A percentile compares a stretch with the other conserved stretches of the same genome.
phyloP scores from a whole-genome alignment of 805 yeast species.

The Spathaspora arborariae region DNA sequence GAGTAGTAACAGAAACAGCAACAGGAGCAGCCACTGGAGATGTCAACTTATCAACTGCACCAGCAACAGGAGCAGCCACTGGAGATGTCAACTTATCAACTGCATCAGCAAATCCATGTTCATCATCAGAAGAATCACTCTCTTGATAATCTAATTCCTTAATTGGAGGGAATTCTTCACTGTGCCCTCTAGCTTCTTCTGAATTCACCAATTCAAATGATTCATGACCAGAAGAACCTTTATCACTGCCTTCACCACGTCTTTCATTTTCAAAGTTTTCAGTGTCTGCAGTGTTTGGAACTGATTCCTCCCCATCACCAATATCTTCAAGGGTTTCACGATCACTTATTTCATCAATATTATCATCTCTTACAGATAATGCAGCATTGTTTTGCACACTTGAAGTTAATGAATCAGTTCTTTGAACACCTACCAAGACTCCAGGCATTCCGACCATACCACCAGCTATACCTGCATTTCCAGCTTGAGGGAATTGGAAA shows the following conservation, averaged over 20 bases:
- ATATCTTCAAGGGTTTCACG: constrained; percentile 35
- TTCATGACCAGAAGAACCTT: constrained; percentile 43
- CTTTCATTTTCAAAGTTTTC: constrained; percentile 11
- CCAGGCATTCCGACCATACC: constrained; percentile 43
- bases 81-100: constrained; percentile 16
- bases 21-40: too few species aligned
- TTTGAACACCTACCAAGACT: constrained; percentile 43
- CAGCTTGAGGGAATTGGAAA: constrained; percentile 37
- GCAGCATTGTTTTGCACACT: constrained; percentile 93
- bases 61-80: constrained; percentile 1
- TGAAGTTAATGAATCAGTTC: constrained; percentile 82
- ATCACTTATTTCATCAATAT: constrained; percentile 41
- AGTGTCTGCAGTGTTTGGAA: constrained; percentile 22
- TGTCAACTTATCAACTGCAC: background rate
- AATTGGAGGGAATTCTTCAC: constrained; percentile 51
- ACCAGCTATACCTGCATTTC: constrained; percentile 30
- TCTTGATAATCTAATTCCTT: constrained; percentile 52
- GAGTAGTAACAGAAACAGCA: constrained; percentile 1
- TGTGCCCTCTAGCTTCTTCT: constrained; percentile 34
- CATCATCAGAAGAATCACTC: constrained; percentile 43
- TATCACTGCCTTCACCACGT: constrained; percentile 27
- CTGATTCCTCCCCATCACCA: constrained; percentile 12
- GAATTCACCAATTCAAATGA: constrained; percentile 54
- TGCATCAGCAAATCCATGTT: constrained; percentile 35
- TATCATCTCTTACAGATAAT: constrained; percentile 78